Base-by-base conservation (phyloP, 2,329 filamentous ascomycete species). In the Colletotrichum horii region DNA sequence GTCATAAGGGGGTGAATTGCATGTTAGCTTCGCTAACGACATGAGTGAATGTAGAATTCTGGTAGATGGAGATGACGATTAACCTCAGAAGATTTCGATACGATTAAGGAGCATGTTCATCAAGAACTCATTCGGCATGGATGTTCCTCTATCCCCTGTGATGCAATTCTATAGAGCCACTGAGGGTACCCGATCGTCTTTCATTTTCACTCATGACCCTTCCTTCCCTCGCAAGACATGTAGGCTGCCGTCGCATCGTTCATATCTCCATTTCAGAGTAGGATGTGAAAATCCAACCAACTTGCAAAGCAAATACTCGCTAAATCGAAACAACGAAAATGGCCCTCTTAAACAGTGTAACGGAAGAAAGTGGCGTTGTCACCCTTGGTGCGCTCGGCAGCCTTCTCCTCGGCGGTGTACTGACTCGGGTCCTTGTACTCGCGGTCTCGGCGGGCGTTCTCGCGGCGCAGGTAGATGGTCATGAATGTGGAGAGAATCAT, bases 331-430 rank as follows among this genome's bases (percentile, higher is more conserved):
- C 9, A 12, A 58, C 11, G 19, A 14, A 38, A 22, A 64, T 5
- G 4, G 24, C 1, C 8, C 6, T n/a, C 34, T 52, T 83, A 90
- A 43, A 89, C 79, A 9, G 88, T 90, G 78, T 90, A 90, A 74
- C 88, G 84, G 83, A 89, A 91, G 80, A 89, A 90, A 28, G 86
- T 88, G 66, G 91, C 91, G 75, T 88, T 83, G 80, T 93, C 91
- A 11, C 91, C 91, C 73, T 86, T 85, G 76, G 92, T 87, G 36
- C 86, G 83, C 84, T 93, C 90, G 15, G 84, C 64, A 26, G 83
- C 66, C 83, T 87, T 89, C 85, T 92, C 89, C 77, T 89, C 89
- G 56, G 86, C 82, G 4, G 88, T 90, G 82, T 91, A 89, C 74
- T 88, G 85, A 66, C 85, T 83, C 4, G 85, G 86, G 14, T 84